Base-by-base conservation (phyloP, 1,284 basidiomycete genomes). In the Caloboletus firmus region DNA sequence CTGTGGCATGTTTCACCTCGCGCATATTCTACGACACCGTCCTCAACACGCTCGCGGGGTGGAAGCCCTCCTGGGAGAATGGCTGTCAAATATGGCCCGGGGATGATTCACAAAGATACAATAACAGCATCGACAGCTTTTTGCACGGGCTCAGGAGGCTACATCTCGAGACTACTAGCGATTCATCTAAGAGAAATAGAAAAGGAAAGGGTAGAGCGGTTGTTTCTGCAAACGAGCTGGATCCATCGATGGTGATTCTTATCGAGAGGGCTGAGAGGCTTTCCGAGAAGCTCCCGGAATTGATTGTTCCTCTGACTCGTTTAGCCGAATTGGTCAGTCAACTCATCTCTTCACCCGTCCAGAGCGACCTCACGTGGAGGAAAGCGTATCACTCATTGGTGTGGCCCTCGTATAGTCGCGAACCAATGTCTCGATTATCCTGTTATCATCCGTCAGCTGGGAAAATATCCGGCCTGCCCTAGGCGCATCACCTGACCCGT, bases 401-500 rank as follows among this genome's bases (percentile, higher is more conserved):
- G 36, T 57, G 36, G 13, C 17, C 48, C 31, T 11, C 47, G 51
- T 34, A 20, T 54, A 81, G 81, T 67, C 76, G 9, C 75, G 71
- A 26, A 61, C 76, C 10, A 74, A 77, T 3, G 62, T 81, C 20
- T 81, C 80, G 2, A 80, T 88, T 0, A 75, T 94, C 4, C 78
- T 93, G 49, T 67, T 89, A 28, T 91, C 89, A 1, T 76, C 82
- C 43, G 75, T 81, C 8, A 78, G 80, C 17, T 94, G 92, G 91
- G 84, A 89, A 58, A 81, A 89, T 58, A 77, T 93, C 18, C 79
- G 84, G 10, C 89, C 91, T 0, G 69, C 80, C 0, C 68, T 87
- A 6, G 89, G 86, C 4, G 85, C 88, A 26, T 81, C 89, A 0
- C 81, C 84, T 0, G 89, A 93, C 63, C 92, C 92, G 0, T 85